These are phyloP conservation scores for Ilyonectria robusta DNA, from an alignment of 2,329 filamentous ascomycete genomes.

Conservation along the genomic window DNA sequence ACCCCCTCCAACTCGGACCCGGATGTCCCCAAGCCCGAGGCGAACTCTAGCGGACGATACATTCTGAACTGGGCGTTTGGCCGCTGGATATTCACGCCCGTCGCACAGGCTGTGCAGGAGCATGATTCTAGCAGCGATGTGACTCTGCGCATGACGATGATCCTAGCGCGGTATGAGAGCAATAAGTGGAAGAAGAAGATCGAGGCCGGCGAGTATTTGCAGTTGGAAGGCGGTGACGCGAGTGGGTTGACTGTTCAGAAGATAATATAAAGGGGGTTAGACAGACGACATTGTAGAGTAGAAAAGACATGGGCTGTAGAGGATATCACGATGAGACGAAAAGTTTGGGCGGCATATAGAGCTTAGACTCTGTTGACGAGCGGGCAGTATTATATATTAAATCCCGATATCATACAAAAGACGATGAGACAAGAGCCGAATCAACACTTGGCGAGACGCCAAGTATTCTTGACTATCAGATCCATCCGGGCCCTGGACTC, in stretches of 20 bases:
- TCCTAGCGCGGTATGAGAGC: slow-evolving; percentile 80
- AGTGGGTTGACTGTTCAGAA: slow-evolving; percentile 68
- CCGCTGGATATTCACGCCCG: slow-evolving; percentile 88
- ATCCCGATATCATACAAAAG: slow-evolving; percentile 31
- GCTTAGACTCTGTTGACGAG: slow-evolving; percentile 34
- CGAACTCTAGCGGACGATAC: slow-evolving; percentile 68
- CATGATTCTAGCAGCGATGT: slow-evolving; percentile 70
- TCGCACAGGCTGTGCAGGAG: slow-evolving; percentile 59
- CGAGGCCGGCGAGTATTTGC: slow-evolving; percentile 69
- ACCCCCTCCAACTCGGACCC: slow-evolving; percentile 66
- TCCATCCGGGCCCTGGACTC: slow-evolving; percentile 45
- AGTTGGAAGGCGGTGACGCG: slow-evolving; percentile 60
- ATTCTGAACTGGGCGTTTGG: slow-evolving; percentile 99
- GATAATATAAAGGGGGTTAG: slow-evolving; percentile 56
- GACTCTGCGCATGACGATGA: slow-evolving; percentile 79
- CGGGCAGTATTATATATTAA: slow-evolving; percentile 33
- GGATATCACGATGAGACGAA: slow-evolving; percentile 38
- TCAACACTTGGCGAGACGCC: background rate
- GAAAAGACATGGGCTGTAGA: slow-evolving; percentile 24
- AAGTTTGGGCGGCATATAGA: slow-evolving; percentile 35
- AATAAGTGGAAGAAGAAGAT: slow-evolving; percentile 83
- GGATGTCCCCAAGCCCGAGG: slow-evolving; percentile 54
- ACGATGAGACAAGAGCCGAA: slow-evolving; percentile 1
- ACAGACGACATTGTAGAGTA: slow-evolving; percentile 27
- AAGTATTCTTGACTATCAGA: slow-evolving; percentile 28